phyloP scores from a whole-genome alignment of 2,329 filamentous ascomycete genomes.

The Beauveria sp. region DNA sequence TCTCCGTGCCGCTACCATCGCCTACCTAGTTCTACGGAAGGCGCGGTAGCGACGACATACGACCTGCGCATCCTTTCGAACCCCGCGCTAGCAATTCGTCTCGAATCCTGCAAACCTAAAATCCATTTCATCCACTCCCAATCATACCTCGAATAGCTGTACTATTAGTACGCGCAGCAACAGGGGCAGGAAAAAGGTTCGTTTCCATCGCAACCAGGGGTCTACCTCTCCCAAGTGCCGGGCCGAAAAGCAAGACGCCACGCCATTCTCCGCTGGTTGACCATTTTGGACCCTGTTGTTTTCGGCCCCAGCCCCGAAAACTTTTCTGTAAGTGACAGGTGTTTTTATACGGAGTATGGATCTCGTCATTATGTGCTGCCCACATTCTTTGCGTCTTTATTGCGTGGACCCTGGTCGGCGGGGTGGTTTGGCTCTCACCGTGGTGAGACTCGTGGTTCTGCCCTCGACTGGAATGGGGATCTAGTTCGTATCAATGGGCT shows the following conservation, averaged over 20 bases:
- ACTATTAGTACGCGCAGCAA: neutral
- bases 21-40: no score
- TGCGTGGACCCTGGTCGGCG: neutral
- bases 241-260: neutral
- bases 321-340: neutral
- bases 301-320: neutral
- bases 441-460: neutral
- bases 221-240: neutral
- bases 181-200: neutral
- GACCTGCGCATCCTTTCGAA: neutral
- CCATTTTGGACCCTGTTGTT: neutral
- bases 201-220: constrained; percentile 5
- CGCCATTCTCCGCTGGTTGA: neutral
- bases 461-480: constrained; percentile 6
- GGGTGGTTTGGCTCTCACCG: neutral
- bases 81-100: neutral
- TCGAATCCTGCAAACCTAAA: neutral
- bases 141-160: neutral
- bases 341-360: neutral
- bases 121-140: neutral
- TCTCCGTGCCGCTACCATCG: no score
- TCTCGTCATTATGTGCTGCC: neutral
- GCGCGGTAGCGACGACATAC: neutral
- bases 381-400: neutral
- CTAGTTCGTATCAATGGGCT: neutral